These are phyloP conservation scores for Apiospora koreana DNA, from an alignment of 2,329 filamentous ascomycete genomes.

Conservation along the genomic window DNA sequence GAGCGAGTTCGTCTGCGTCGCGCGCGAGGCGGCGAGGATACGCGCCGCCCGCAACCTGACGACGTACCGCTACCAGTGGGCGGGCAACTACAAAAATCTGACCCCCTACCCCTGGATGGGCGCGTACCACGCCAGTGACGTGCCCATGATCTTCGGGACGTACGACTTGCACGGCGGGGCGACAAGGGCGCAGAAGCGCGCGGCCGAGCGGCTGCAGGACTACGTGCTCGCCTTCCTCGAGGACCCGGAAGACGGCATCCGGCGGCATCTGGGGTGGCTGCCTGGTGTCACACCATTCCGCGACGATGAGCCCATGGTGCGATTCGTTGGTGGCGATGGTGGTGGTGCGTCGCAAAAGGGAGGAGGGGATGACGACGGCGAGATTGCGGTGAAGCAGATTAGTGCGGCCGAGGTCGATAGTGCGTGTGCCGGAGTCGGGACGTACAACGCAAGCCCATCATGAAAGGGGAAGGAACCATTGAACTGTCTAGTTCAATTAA, in stretches of 20 bases:
- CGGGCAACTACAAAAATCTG: slow-evolving; percentile 43
- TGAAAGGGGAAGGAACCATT: background rate
- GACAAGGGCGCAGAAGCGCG: slow-evolving; percentile 25
- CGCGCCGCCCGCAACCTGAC: slow-evolving; percentile 5
- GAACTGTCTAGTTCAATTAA: background rate
- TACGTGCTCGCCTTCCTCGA: slow-evolving; percentile 27
- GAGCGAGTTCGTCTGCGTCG: slow-evolving; percentile 24
- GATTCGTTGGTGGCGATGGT: slow-evolving; percentile 13
- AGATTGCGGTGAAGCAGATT: slow-evolving; percentile 24
- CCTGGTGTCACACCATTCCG: background rate
- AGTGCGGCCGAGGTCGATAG: slow-evolving; percentile 28
- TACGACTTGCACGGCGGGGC: slow-evolving; percentile 26
- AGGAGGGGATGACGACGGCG: slow-evolving; percentile 24
- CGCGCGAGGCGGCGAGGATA: slow-evolving; percentile 24
- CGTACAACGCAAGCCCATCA: background rate
- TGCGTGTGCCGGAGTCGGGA: slow-evolving; percentile 15
- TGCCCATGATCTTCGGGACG: slow-evolving; percentile 41
- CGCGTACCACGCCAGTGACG: slow-evolving; percentile 41
- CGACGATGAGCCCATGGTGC: slow-evolving; percentile 4
- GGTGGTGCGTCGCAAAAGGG: slow-evolving; percentile 20
- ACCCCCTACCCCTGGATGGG: slow-evolving; percentile 40
- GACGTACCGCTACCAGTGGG: slow-evolving; percentile 37
- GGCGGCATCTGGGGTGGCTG: slow-evolving; percentile 15
- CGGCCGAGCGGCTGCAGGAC: slow-evolving; percentile 30
- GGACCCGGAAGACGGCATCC: slow-evolving; percentile 24